Evolutionary conservation across 2,329 filamentous ascomycete genomes (phyloP).

Genomic region (Aspergillus cejpii): DNA sequence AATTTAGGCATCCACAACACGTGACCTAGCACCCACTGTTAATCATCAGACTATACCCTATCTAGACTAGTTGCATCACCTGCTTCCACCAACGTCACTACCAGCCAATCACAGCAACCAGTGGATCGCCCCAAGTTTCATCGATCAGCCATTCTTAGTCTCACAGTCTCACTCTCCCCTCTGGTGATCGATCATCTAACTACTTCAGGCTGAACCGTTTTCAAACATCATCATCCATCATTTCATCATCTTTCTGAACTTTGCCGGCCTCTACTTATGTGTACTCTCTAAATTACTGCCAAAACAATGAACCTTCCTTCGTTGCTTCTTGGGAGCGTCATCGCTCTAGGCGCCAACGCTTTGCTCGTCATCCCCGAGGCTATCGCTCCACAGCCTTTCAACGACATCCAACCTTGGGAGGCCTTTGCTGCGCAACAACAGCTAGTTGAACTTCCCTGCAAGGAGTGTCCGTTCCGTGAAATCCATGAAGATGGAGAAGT

Average conservation of each 20-base stretch:
- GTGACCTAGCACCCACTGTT: background rate
- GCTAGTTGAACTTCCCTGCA: constrained; percentile 31
- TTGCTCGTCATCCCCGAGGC: constrained; percentile 36
- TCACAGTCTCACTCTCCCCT: no score
- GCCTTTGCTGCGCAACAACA: constrained; percentile 23
- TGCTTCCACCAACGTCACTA: background rate
- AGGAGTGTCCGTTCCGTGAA: constrained; percentile 37
- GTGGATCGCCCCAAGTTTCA: no score
- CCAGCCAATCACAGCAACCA: background rate
- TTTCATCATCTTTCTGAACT: background rate
- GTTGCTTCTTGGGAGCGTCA: constrained; percentile 29
- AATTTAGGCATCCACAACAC: background rate
- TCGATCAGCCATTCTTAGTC: no score
- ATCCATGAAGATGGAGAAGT: constrained; percentile 23
- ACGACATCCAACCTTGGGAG: constrained; percentile 22
- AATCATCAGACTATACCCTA: background rate
- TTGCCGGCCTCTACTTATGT: constrained; percentile 5
- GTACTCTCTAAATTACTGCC: constrained; percentile 6
- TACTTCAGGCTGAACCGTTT: background rate
- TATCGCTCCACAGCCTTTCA: constrained; percentile 19
- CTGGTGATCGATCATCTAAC: background rate
- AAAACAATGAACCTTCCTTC: constrained; percentile 32
- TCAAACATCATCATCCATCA: constrained; percentile 1
- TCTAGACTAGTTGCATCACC: background rate
- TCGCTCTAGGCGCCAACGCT: constrained; percentile 33